Percentiles rank a stretch among this genome's conserved stretches.
Evolutionary conservation across 352 stramenopile genomes (phyloP).

Genomic region (Phytophthora uliginosa): DNA sequence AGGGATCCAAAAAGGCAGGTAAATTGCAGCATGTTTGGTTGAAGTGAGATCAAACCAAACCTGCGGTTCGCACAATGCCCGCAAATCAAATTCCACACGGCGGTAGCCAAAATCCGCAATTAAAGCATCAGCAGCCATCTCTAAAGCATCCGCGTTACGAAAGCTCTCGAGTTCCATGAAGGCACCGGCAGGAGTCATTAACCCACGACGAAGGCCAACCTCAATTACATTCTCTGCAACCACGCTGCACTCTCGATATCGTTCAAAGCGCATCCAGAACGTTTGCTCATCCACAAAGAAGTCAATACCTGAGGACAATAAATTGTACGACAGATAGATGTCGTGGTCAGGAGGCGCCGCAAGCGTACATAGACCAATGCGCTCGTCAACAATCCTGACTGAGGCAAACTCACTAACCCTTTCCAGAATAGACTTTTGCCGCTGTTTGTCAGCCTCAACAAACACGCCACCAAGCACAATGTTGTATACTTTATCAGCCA

Average conservation of each 20-base stretch:
- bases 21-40: constrained; percentile 27
- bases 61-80: constrained; percentile 45
- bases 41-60: constrained; percentile 61
- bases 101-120: constrained; percentile 26
- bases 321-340: constrained; percentile 52
- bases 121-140: constrained; percentile 30
- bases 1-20: constrained; percentile 47
- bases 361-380: constrained; percentile 61
- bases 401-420: constrained; percentile 42
- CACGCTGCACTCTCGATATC: constrained; percentile 44
- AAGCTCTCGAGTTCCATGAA: constrained; percentile 45
- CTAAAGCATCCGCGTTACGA: constrained; percentile 19
- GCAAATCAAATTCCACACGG: constrained; percentile 55
- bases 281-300: constrained; percentile 41
- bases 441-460: constrained; percentile 19
- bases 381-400: constrained; percentile 47
- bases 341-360: constrained; percentile 32
- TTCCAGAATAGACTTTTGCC: constrained; percentile 39
- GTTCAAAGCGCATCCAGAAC: constrained; percentile 67
- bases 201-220: constrained; percentile 39
- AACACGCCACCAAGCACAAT: constrained; percentile 51
- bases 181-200: constrained; percentile 42
- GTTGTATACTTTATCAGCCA: constrained; percentile 52
- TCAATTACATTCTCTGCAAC: constrained; percentile 26
- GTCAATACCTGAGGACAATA: constrained; percentile 40